These are phyloP conservation scores for Rhodocollybia butyracea DNA, from an alignment of 768 basidiomycete species.

Conservation along the genomic window DNA sequence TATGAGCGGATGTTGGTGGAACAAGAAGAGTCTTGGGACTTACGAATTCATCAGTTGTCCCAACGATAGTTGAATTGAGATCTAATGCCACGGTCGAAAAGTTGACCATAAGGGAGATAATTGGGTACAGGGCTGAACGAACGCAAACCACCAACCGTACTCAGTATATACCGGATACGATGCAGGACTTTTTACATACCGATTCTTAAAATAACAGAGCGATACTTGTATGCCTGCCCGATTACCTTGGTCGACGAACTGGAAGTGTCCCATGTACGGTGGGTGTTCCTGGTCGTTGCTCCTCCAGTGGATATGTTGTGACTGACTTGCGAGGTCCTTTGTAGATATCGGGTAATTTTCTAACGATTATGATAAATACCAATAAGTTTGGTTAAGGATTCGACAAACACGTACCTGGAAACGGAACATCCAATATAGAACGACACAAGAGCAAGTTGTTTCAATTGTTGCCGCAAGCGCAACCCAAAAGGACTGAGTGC, in stretches of 20 bases:
- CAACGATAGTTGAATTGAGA: slow-evolving; percentile 15
- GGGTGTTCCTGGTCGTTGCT: neutral
- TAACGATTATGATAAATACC: too few species aligned
- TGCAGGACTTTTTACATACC: slow-evolving; percentile 9
- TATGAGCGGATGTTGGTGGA: neutral
- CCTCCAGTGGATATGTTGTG: neutral
- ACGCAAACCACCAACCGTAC: neutral
- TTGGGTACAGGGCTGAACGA: slow-evolving; percentile 19
- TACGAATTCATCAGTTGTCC: slow-evolving; percentile 14
- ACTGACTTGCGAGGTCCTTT: neutral
- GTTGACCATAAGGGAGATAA: slow-evolving; percentile 20
- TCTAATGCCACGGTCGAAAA: slow-evolving; percentile 18
- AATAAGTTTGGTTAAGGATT: too few species aligned
- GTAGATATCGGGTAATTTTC: neutral
- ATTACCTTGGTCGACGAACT: neutral
- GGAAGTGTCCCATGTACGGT: neutral
- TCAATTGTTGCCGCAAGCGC: slow-evolving; percentile 17
- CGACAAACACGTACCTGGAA: slow-evolving; percentile 13
- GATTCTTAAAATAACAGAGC: slow-evolving; percentile 13
- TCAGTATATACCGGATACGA: neutral
- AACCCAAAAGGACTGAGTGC: too few species aligned
- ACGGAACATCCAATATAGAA: slow-evolving; percentile 16
- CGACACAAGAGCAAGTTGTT: slow-evolving; percentile 14
- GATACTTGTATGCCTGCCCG: slow-evolving; percentile 6
- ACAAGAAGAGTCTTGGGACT: neutral